These are phyloP conservation scores for Lasiosphaeris hirsuta DNA, from an alignment of 495 filamentous ascomycete species.

Conservation along the genomic window DNA sequence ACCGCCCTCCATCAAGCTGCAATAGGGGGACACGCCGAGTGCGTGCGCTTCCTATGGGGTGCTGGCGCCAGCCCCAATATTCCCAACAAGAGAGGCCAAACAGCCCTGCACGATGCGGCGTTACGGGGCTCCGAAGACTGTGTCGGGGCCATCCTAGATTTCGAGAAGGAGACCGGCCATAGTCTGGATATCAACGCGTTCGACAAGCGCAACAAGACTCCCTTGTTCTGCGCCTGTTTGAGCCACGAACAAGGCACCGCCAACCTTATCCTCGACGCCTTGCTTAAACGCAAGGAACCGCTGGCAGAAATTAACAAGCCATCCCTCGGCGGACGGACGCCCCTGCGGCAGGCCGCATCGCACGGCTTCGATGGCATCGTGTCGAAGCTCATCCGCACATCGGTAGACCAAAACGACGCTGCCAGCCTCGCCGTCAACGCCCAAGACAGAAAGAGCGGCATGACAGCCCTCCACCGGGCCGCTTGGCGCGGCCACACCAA, in stretches of 20 bases:
- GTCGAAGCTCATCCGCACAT: slow-evolving; percentile 6
- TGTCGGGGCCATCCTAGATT: slow-evolving; percentile 45
- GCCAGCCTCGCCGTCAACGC: slow-evolving; percentile 14
- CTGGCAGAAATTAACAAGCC: slow-evolving; percentile 25
- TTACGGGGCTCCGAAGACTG: slow-evolving; percentile 43
- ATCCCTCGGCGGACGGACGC: slow-evolving; percentile 14
- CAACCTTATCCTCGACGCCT: slow-evolving; percentile 16
- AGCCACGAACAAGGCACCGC: slow-evolving; percentile 13
- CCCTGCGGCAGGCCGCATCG: slow-evolving; percentile 22
- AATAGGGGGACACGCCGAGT: not conserved
- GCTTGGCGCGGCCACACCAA: slow-evolving; percentile 19
- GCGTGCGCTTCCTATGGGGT: slow-evolving; percentile 15
- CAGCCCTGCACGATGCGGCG: slow-evolving; percentile 52
- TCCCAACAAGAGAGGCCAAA: slow-evolving; percentile 46
- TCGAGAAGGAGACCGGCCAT: slow-evolving; percentile 33
- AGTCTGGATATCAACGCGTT: slow-evolving; percentile 28
- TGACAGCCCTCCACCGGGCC: slow-evolving; percentile 31
- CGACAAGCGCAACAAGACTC: slow-evolving; percentile 20
- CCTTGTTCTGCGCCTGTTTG: slow-evolving; percentile 23
- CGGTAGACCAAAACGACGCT: slow-evolving; percentile 3
- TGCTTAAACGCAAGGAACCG: slow-evolving; percentile 12
- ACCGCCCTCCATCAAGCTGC: slow-evolving; percentile 22
- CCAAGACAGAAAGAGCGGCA: slow-evolving; percentile 19
- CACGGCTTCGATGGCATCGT: slow-evolving; percentile 22
- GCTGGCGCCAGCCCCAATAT: slow-evolving; percentile 36